Evolutionary conservation across 169 alveolate genomes (phyloP).

Genomic region (Theileria annulata): DNA sequence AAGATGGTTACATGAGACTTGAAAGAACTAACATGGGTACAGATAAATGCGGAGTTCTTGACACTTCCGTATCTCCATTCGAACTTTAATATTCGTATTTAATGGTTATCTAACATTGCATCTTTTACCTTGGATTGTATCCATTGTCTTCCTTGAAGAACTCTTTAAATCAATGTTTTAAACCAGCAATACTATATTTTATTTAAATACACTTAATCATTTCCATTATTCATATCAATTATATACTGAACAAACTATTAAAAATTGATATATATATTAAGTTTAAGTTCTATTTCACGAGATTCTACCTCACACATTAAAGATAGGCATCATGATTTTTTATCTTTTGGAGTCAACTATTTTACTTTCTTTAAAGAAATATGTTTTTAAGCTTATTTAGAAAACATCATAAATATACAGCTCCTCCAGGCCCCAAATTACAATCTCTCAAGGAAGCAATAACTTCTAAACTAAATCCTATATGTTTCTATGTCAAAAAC

Average conservation of each 20-base stretch:
- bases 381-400: conserved; percentile 38
- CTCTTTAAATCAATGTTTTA: not conserved
- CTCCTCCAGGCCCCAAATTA: conserved; percentile 77
- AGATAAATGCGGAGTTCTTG: conserved; percentile 58
- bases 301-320: conserved; percentile 21
- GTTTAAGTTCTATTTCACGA: not conserved
- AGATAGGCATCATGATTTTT: not conserved
- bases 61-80: conserved; percentile 39
- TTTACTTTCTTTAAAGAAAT: conserved; percentile 8
- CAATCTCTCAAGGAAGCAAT: conserved; percentile 68
- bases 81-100: not conserved
- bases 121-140: conserved; percentile 3
- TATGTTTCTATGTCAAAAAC: conserved; percentile 80
- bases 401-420: conserved; percentile 76
- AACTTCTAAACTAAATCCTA: conserved; percentile 80
- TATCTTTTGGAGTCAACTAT: not conserved
- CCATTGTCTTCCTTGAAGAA: not conserved
- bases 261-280: not conserved
- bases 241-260: not conserved
- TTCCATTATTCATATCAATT: too few relatives aligned
- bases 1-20: conserved; percentile 77
- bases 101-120: conserved; percentile 1
- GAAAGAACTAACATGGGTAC: conserved; percentile 44
- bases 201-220: not conserved
- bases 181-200: not conserved